These are phyloP conservation scores for Schwanniomyces pseudopolymorphus DNA, from an alignment of 805 yeast species.

Conservation along the genomic window DNA sequence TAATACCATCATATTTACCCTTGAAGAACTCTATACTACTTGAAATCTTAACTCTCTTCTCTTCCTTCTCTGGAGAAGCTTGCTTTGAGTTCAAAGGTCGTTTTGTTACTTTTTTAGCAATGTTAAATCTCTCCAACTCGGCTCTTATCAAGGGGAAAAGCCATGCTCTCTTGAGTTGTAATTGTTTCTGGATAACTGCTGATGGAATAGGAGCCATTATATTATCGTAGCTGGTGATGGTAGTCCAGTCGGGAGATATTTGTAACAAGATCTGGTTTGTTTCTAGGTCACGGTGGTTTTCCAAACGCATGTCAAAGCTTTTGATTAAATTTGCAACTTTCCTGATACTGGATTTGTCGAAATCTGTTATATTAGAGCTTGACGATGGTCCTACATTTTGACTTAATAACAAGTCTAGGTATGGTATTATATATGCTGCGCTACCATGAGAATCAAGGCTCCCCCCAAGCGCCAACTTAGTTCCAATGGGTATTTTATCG, in stretches of 20 bases:
- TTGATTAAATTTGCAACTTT: constrained; percentile 38
- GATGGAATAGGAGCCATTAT: constrained; percentile 14
- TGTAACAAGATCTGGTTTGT: constrained; percentile 27
- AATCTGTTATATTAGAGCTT: constrained; percentile 18
- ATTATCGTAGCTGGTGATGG: constrained; percentile 24
- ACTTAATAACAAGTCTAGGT: constrained; percentile 26
- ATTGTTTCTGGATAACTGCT: constrained; percentile 15
- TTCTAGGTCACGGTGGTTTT: constrained; percentile 32
- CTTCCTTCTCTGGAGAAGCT: constrained; percentile 6
- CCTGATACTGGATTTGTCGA: constrained; percentile 32
- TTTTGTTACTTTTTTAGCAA: constrained; percentile 10
- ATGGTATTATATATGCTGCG: constrained; percentile 34
- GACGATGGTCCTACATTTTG: constrained; percentile 7
- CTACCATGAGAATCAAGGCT: constrained; percentile 19
- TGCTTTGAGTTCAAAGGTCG: constrained; percentile 4
- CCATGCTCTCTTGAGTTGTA: constrained; percentile 29
- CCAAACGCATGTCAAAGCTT: constrained; percentile 41
- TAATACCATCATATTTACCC: constrained; percentile 33
- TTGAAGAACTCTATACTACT: constrained; percentile 41
- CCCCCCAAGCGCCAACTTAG: constrained; percentile 28
- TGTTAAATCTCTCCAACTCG: constrained; percentile 27
- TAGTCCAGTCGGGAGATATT: constrained; percentile 36
- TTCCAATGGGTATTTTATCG: constrained; percentile 26
- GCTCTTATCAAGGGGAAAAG: constrained; percentile 36
- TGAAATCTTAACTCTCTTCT: constrained; percentile 23